phyloP scores from a whole-genome alignment of 176 grass and related monocot species.

The Rhynchospora breviuscula region DNA sequence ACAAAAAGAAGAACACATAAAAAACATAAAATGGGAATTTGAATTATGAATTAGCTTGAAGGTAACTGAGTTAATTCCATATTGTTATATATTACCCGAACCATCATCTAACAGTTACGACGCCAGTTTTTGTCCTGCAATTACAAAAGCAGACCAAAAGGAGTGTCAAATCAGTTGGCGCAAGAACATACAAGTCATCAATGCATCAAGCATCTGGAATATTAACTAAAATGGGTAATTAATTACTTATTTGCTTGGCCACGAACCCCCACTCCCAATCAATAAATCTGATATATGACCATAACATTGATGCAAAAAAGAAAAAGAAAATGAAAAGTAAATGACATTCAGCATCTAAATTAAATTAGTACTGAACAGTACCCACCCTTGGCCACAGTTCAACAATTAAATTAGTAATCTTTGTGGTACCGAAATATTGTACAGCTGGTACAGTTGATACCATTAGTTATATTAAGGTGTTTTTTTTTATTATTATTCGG shows the following conservation, averaged over 20 bases:
- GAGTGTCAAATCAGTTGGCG: background rate
- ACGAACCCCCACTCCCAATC: too few species aligned
- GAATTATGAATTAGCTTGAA: background rate
- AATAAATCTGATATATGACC: background rate
- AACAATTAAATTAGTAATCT: background rate
- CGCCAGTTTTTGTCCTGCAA: constrained; percentile 74
- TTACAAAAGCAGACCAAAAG: background rate
- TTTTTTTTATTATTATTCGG: background rate
- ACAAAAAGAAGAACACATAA: constrained; percentile 1
- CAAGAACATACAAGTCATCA: background rate
- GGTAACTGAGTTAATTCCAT: too few species aligned
- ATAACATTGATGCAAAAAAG: background rate
- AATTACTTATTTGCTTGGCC: too few species aligned
- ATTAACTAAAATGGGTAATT: background rate
- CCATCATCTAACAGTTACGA: constrained; percentile 69
- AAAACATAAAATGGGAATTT: background rate
- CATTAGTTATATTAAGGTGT: background rate
- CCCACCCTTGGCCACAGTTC: background rate
- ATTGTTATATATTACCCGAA: constrained; percentile 55
- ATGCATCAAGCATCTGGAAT: background rate
- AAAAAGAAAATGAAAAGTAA: background rate
- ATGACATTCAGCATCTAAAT: background rate
- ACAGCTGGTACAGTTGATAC: background rate
- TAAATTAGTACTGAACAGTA: background rate
- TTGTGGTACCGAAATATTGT: background rate